Percentiles rank a stretch among this genome's conserved stretches.
Evolutionary conservation across 495 filamentous ascomycete genomes (phyloP).

Genomic region (Cercophora samala): DNA sequence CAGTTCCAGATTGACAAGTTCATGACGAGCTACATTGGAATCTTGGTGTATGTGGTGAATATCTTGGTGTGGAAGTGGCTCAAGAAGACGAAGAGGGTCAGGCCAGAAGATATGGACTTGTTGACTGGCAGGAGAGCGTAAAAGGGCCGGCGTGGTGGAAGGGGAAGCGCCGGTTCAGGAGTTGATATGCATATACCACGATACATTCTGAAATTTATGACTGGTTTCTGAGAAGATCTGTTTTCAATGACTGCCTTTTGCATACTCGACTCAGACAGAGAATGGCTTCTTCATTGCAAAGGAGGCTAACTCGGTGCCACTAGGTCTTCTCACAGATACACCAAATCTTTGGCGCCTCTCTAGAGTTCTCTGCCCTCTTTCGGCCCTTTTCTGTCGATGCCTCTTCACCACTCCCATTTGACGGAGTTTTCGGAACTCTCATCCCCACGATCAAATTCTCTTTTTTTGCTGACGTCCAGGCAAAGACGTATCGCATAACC

Average conservation of each 20-base stretch:
- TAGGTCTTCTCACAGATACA: neutral
- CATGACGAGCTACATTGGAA: slow-evolving; percentile 78
- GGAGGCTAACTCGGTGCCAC: neutral
- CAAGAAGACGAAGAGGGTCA: slow-evolving; percentile 37
- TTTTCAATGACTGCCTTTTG: neutral
- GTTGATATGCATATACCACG: neutral
- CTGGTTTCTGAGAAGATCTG: neutral
- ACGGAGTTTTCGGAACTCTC: neutral
- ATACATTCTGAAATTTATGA: neutral
- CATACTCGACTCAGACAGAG: neutral
- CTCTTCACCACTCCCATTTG: neutral
- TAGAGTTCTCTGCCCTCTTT: neutral
- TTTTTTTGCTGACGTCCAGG: neutral
- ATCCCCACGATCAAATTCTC: neutral
- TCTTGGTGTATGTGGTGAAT: slow-evolving; percentile 67
- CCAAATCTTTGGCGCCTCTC: neutral
- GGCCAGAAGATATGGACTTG: slow-evolving; percentile 32
- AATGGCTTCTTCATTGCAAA: neutral
- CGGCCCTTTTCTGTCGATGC: neutral
- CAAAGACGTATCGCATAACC: neutral
- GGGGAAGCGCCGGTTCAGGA: neutral
- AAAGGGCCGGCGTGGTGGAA: neutral
- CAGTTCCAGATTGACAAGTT: slow-evolving; percentile 68
- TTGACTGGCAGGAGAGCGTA: slow-evolving; percentile 28
- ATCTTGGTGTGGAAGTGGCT: slow-evolving; percentile 32